phyloP scores from a whole-genome alignment of 2,329 filamentous ascomycete genomes.

The Leptosphaerulina australis region DNA sequence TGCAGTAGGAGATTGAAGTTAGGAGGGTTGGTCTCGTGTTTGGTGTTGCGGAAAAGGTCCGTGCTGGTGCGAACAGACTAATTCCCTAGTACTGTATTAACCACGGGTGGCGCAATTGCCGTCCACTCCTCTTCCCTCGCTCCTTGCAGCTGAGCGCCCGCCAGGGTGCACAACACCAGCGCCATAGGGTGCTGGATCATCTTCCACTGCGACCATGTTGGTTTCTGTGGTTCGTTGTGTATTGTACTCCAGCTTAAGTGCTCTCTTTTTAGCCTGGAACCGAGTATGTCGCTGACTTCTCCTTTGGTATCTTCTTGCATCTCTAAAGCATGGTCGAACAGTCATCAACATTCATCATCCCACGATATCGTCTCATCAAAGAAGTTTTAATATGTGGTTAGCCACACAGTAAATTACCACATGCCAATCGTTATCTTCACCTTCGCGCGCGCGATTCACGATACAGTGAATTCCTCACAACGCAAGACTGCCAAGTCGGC shows the following conservation, averaged over 20 bases:
- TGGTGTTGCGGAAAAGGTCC: too few species aligned
- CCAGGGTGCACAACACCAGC: neutral
- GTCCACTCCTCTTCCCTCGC: neutral
- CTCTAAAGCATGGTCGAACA: neutral
- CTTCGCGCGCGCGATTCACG: constrained; percentile 11
- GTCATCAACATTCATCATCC: neutral
- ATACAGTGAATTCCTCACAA: neutral
- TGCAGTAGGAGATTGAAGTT: too few species aligned
- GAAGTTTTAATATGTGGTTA: neutral
- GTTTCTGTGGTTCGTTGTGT: too few species aligned
- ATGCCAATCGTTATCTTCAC: constrained; percentile 9
- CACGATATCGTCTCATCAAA: too few species aligned
- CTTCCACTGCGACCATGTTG: too few species aligned
- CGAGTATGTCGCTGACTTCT: too few species aligned
- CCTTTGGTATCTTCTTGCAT: neutral
- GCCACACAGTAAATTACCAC: neutral
- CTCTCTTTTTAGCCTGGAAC: too few species aligned
- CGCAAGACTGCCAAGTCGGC: constrained; percentile 14
- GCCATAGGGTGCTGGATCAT: too few species aligned
- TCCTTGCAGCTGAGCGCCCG: neutral
- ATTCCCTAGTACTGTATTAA: too few species aligned
- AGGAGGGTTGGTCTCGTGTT: too few species aligned
- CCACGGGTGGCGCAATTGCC: neutral
- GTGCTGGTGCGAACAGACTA: too few species aligned
- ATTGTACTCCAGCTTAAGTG: too few species aligned